A percentile compares a stretch with the other conserved stretches of the same genome.
phyloP scores from a whole-genome alignment of 257 asterid species.

The Misopates orontium region DNA sequence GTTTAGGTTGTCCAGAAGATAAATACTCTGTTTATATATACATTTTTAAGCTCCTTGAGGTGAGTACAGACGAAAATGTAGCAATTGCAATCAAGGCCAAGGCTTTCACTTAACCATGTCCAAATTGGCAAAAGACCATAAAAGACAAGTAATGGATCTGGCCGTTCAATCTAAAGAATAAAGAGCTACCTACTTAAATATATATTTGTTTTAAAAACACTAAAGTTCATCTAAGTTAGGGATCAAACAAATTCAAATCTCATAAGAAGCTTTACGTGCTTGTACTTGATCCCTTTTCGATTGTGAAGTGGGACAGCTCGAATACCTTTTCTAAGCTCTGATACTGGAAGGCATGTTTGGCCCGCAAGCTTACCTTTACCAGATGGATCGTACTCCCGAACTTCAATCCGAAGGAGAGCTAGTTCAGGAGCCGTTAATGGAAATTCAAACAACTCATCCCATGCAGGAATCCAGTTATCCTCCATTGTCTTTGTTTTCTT shows the following conservation, averaged over 20 bases:
- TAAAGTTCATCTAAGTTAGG: neutral
- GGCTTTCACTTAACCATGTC: too few species aligned
- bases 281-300: conserved; percentile 34
- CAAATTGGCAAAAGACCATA: neutral
- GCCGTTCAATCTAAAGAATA: neutral
- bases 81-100: too few species aligned
- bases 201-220: too few species aligned
- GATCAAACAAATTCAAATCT: conserved; percentile 37
- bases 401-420: conserved; percentile 39
- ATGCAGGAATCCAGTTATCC: conserved; percentile 37
- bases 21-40: too few species aligned
- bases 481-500: conserved; percentile 32
- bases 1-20: too few species aligned
- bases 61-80: too few species aligned
- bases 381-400: conserved; percentile 30
- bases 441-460: conserved; percentile 39
- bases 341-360: conserved; percentile 42
- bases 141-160: too few species aligned
- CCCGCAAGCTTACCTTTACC: conserved; percentile 35
- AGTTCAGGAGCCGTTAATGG: conserved; percentile 39
- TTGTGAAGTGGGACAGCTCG: conserved; percentile 33
- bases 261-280: conserved; percentile 42
- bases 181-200: too few species aligned
- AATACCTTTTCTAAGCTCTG: conserved; percentile 37
- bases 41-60: too few species aligned